Evolutionary conservation across 2,329 filamentous ascomycete genomes (phyloP), one percentile per base, ranked within the genome.

Genomic region (Tolypocladium tundrense): DNA sequence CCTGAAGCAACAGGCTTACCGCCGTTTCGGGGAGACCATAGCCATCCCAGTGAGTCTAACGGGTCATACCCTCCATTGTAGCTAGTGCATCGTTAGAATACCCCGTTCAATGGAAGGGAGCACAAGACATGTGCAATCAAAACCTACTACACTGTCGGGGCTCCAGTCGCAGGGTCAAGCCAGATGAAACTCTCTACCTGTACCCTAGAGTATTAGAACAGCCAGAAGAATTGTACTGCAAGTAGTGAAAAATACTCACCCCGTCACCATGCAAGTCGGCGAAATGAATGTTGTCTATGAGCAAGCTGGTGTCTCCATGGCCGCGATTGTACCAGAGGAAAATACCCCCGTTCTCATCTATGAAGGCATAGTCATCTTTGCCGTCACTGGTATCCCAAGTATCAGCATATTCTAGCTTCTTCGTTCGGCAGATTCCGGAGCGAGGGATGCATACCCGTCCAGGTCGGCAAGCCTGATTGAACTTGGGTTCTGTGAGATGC

Each of bases 291-390:
- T 56, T 57, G 27, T 62, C 59, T 21, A 61, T 57, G n/a, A 33
- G 10, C 59, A 62, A 57, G 55, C 39, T 40, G 3, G 33, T 41
- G 7, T 37, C 55, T 5, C 62, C 62, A 14, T 50, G 45, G 14
- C 50, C 50, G 3, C 54, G 57, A 39, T 62, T 62, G 6, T 62
- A 62, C 59, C 60, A 64, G 21, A 63, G 60, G 6, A 1, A 21
- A 7, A 53, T 39, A 16, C 50, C 50, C 1, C 50, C 50, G 19
- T 53, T 21, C 35, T 53, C 50, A 8, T 53, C 50, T 24, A 53
- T 39, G 33, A 21, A 53, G 1, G 33, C 33, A 39, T 53, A 53
- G 19, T 53, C 50, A 13, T 53, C 50, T 53, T 37, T 53, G 11
- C 50, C 50, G 50, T 53, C 50, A 13, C 50, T 53, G 4, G 41